Conservation (phyloP, 139 green algal species). For the Asterochloris erici region DNA sequence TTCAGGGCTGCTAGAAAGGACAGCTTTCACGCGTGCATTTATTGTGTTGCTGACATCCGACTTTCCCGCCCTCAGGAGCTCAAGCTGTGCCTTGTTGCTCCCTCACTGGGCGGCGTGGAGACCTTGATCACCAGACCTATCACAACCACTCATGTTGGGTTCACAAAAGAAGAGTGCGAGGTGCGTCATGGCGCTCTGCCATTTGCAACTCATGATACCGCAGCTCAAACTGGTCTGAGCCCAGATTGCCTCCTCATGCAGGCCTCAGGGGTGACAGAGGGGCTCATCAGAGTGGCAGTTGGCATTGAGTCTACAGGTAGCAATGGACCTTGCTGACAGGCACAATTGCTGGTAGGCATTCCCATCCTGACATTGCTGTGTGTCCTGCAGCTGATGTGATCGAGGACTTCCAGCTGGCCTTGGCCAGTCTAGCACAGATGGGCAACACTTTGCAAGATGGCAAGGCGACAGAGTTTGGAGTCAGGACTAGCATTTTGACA, state of each 20-base stretch:
- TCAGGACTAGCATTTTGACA: not conserved
- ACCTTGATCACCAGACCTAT: slow-evolving; percentile 61
- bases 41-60: not conserved
- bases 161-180: slow-evolving; percentile 45
- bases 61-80: slow-evolving; percentile 11
- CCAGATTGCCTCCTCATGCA: not conserved
- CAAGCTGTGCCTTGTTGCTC: slow-evolving; percentile 58
- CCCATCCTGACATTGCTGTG: not conserved
- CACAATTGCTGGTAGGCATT: not conserved
- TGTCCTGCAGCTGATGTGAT: slow-evolving; percentile 1
- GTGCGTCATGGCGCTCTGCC: not conserved
- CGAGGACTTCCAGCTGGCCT: slow-evolving; percentile 2
- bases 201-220: not conserved
- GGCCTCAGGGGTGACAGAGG: slow-evolving; percentile 66
- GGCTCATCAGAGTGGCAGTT: slow-evolving; percentile 57
- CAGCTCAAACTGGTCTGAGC: not conserved
- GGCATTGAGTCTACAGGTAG: slow-evolving; percentile 67
- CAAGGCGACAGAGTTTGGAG: slow-evolving; percentile 7
- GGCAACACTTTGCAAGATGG: not conserved
- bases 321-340: slow-evolving; percentile 32
- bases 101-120: slow-evolving; percentile 60
- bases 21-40: not conserved
- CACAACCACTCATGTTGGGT: slow-evolving; percentile 58
- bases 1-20: not conserved
- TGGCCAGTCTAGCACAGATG: not conserved